Evolutionary conservation across 2,329 filamentous ascomycete genomes (phyloP), one percentile per base, ranked within the genome.

Genomic region (Xylariaceae sp.): DNA sequence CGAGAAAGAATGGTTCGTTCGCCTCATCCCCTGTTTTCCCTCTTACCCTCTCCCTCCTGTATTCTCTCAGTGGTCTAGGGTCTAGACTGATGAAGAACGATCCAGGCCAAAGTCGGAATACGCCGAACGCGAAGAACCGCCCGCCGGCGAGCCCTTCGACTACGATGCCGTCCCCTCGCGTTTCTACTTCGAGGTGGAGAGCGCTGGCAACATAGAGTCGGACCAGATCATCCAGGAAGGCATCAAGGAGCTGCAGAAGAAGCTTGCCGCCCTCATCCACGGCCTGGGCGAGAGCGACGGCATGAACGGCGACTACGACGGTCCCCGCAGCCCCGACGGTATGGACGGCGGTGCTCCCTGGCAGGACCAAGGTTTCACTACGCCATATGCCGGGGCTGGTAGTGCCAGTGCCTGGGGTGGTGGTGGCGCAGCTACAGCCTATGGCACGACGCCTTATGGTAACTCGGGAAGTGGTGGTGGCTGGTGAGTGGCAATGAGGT

Each of bases 111-210:
- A 85, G 71, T 89, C 81, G 66, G 83, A 87, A 71, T 91, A 91
- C 62, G 85, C 86, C 18, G 80, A 83, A 39, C 89, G 86, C 78
- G 90, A 95, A 67, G 86, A 90, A 44, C 84, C 87, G 9, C 80
- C 84, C 0, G 82, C 87, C 58, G 90, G 90, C 59, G 89, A 95
- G 61, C 80, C 85, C 0, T 97, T 97, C 69, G 85, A 97, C 72
- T 97, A 89, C 70, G 86, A 96, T 61, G 92, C 90, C 10, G 81
- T 86, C 18, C 92, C 94, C 5, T 78, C 77, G 53, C 82, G 82
- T 58, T 99, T 96, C 76, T 99, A 96, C 75, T 87, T 92, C 64
- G 90, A 96, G 64, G 86, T 99, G 42, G 94, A 99, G 70, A 86
- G 87, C 42, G 85, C 88, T 35, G 94, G 94, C 33, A 89, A 85